Conservation (phyloP, 345 rosid species). For the Rhizophora mangle region DNA sequence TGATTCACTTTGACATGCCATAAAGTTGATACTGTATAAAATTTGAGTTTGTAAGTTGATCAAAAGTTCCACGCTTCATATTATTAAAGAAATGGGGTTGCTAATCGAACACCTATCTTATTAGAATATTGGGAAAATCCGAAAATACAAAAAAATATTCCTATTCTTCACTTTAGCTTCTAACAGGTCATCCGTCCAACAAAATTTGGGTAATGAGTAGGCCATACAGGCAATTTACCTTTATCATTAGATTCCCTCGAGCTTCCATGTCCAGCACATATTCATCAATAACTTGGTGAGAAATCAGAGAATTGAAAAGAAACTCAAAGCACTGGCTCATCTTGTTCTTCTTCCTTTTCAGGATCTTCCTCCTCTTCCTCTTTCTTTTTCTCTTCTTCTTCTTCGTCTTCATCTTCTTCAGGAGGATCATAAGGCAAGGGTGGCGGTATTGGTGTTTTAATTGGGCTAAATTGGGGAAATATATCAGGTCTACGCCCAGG, state of each 20-base stretch:
- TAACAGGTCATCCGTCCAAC: conserved; percentile 6
- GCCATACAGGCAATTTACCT: conserved; percentile 11
- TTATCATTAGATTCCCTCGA: conserved; percentile 12
- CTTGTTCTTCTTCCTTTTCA: conserved; percentile 47
- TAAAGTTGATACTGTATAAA: too few relatives aligned
- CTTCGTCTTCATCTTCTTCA: conserved; percentile 67
- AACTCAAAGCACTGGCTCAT: conserved; percentile 11
- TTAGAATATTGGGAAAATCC: not conserved
- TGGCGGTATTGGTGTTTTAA: conserved; percentile 75
- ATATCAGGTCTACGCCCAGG: conserved; percentile 76
- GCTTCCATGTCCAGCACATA: conserved; percentile 5
- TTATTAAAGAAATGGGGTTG: not conserved
- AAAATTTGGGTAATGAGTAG: not conserved
- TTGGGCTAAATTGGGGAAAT: conserved; percentile 70
- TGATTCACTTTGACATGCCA: too few relatives aligned
- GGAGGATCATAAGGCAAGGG: conserved; percentile 80
- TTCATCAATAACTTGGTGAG: not conserved
- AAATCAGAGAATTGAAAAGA: conserved; percentile 19
- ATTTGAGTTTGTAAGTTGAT: too few relatives aligned
- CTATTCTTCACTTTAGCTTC: conserved; percentile 10
- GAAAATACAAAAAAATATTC: not conserved
- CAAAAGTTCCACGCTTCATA: too few relatives aligned
- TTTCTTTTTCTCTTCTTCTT: conserved; percentile 49
- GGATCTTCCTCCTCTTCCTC: conserved; percentile 52
- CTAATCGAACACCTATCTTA: not conserved